Evolutionary conservation across 2,329 filamentous ascomycete genomes (phyloP).

Genomic region (Monilinia vaccinii-corymbosi): DNA sequence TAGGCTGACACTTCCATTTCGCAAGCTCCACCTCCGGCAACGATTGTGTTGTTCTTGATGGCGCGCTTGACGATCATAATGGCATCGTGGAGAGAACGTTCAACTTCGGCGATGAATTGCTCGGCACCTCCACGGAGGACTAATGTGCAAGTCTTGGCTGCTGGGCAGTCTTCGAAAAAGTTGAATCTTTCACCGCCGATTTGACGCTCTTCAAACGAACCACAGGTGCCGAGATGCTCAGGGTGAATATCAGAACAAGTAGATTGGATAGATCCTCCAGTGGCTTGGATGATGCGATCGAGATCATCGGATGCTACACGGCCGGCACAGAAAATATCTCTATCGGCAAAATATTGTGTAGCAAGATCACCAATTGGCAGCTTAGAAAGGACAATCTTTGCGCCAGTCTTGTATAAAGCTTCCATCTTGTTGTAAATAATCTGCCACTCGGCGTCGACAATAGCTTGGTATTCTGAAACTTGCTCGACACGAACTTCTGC

Average conservation of each 20-base stretch:
- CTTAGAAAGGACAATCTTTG: conserved; percentile 95
- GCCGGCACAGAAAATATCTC: conserved; percentile 96
- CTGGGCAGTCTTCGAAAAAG: conserved; percentile 93
- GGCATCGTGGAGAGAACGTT: conserved; percentile 94
- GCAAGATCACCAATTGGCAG: conserved; percentile 94
- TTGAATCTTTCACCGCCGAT: conserved; percentile 98
- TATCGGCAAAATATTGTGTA: conserved; percentile 95
- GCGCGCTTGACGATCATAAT: conserved; percentile 99
- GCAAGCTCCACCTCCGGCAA: conserved; percentile 85
- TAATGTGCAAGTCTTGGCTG: conserved; percentile 93
- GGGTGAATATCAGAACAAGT: conserved; percentile 92
- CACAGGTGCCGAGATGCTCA: conserved; percentile 86
- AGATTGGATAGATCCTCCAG: conserved; percentile 83
- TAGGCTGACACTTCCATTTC: conserved; percentile 98
- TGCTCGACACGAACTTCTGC: conserved; percentile 97
- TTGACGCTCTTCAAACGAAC: conserved; percentile 86
- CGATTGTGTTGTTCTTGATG: conserved; percentile 88
- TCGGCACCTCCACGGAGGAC: conserved; percentile 92
- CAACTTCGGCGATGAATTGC: conserved; percentile 98
- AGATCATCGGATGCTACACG: conserved; percentile 87
- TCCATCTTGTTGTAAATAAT: conserved; percentile 99
- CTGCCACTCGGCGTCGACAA: conserved; percentile 98
- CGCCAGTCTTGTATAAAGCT: conserved; percentile 83
- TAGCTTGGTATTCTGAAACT: conserved; percentile 97
- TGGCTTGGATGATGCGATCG: conserved; percentile 92